phyloP scores from a whole-genome alignment of 2,329 filamentous ascomycete species.

The Pyrenophora graminea region DNA sequence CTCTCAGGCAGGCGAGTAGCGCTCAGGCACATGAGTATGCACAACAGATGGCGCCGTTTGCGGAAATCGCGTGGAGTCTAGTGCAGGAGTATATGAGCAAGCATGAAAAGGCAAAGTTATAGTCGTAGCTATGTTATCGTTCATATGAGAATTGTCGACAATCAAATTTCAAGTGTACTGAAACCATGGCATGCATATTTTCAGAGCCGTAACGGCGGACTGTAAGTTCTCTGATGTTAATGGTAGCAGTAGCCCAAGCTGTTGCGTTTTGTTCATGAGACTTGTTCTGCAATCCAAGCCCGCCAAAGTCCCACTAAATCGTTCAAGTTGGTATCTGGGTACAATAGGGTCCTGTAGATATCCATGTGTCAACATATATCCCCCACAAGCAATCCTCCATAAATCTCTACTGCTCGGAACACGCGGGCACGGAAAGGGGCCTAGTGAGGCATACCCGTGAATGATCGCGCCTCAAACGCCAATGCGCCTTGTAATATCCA shows the following conservation, averaged over 20 bases:
- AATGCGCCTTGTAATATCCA: conserved; percentile 17
- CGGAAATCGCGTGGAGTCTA: conserved; percentile 76
- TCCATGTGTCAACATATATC: conserved; percentile 27
- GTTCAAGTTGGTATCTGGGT: conserved; percentile 32
- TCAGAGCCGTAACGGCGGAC: not conserved
- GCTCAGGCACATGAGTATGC: conserved; percentile 76
- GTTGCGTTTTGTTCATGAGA: conserved; percentile 16
- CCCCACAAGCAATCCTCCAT: conserved; percentile 10
- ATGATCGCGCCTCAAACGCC: conserved; percentile 29
- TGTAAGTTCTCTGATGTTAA: conserved; percentile 8
- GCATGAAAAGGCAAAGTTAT: conserved; percentile 45
- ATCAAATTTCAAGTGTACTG: conserved; percentile 1
- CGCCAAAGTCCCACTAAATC: conserved; percentile 8
- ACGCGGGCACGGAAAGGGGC: conserved; percentile 5
- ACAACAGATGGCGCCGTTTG: conserved; percentile 70
- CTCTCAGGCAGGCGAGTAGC: conserved; percentile 85
- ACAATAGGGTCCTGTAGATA: conserved; percentile 25
- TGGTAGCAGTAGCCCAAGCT: conserved; percentile 7
- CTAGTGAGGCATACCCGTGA: conserved; percentile 27
- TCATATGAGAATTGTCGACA: not conserved
- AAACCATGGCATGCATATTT: not conserved
- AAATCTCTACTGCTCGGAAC: conserved; percentile 4
- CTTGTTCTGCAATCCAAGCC: conserved; percentile 10
- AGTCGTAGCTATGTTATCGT: conserved; percentile 7
- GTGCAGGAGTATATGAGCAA: conserved; percentile 58